Evolutionary conservation across 1,284 basidiomycete species (phyloP).

Genomic region (Ceraceosorus bombacis): DNA sequence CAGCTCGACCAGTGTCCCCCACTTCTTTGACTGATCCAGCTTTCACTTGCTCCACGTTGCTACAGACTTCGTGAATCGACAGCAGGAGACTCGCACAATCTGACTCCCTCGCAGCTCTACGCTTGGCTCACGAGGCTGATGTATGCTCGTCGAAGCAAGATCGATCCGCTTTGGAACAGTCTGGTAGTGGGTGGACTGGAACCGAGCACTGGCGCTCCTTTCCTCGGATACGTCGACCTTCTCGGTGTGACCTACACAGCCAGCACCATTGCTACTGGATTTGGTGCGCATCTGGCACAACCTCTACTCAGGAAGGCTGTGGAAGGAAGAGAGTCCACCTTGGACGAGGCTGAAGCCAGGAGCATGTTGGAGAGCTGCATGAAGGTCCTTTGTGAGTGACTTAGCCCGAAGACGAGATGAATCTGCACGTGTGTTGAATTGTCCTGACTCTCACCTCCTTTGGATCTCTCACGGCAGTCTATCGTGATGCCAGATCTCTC

Average conservation of each 20-base stretch:
- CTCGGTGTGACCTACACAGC: slow-evolving; percentile 90
- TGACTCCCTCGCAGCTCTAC: slow-evolving; percentile 85
- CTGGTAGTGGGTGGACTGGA: slow-evolving; percentile 67
- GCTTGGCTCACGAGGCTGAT: slow-evolving; percentile 84
- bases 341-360: slow-evolving; percentile 73
- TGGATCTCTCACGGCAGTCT: slow-evolving; percentile 53
- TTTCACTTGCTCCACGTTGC: not conserved
- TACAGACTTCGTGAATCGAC: slow-evolving; percentile 67
- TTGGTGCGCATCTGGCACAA: slow-evolving; percentile 88
- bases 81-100: slow-evolving; percentile 69
- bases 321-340: slow-evolving; percentile 66
- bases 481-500: slow-evolving; percentile 88
- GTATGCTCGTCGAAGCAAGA: slow-evolving; percentile 79
- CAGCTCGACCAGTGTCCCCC: not conserved
- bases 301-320: slow-evolving; percentile 83
- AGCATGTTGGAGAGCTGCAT: slow-evolving; percentile 77
- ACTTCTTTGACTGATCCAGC: not conserved
- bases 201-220: slow-evolving; percentile 26
- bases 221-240: slow-evolving; percentile 86
- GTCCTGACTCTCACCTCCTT: not conserved
- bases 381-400: slow-evolving; percentile 67
- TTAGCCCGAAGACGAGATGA: not conserved
- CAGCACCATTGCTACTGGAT: slow-evolving; percentile 92
- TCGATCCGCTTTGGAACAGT: slow-evolving; percentile 94
- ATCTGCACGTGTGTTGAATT: not conserved